Conservation (phyloP, 345 rosid genomes). For the Passiflora organensis region DNA sequence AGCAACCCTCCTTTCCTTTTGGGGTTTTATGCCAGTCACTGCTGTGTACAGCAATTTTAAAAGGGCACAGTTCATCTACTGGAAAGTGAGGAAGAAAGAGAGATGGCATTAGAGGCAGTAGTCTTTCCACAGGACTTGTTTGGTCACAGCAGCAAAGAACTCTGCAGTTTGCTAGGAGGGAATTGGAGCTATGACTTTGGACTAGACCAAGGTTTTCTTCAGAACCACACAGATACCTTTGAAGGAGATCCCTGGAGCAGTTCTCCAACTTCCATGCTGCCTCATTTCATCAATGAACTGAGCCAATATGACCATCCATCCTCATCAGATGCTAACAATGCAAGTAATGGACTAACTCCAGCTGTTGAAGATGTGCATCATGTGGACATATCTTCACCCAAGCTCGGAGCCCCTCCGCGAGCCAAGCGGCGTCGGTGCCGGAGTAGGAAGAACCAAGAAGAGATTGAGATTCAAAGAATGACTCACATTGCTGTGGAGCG, state of each 20-base stretch:
- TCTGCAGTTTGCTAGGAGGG: constrained; percentile 36
- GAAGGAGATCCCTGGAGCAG: constrained; percentile 21
- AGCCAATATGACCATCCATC: constrained; percentile 18
- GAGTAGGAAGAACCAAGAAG: constrained; percentile 66
- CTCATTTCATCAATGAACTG: constrained; percentile 13
- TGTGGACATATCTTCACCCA: constrained; percentile 14
- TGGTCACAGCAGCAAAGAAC: constrained; percentile 37
- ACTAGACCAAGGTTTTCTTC: constrained; percentile 39
- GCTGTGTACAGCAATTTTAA: background rate
- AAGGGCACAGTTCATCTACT: too few species aligned
- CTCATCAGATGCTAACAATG: constrained; percentile 9
- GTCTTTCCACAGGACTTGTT: constrained; percentile 49
- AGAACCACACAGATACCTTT: constrained; percentile 26
- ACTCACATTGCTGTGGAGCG: constrained; percentile 98
- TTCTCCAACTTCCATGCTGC: constrained; percentile 20
- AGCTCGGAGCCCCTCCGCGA: constrained; percentile 26
- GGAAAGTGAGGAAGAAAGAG: constrained; percentile 8
- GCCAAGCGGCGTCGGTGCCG: constrained; percentile 57
- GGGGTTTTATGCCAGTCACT: background rate
- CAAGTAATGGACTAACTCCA: too few species aligned
- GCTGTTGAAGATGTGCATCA: background rate
- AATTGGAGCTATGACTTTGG: constrained; percentile 30
- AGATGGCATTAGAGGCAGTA: constrained; percentile 73
- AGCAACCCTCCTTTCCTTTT: constrained; percentile 5
- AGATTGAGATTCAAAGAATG: constrained; percentile 86